Conservation (phyloP, 2,329 filamentous ascomycete genomes). For the Xylariomycetidae sp. region DNA sequence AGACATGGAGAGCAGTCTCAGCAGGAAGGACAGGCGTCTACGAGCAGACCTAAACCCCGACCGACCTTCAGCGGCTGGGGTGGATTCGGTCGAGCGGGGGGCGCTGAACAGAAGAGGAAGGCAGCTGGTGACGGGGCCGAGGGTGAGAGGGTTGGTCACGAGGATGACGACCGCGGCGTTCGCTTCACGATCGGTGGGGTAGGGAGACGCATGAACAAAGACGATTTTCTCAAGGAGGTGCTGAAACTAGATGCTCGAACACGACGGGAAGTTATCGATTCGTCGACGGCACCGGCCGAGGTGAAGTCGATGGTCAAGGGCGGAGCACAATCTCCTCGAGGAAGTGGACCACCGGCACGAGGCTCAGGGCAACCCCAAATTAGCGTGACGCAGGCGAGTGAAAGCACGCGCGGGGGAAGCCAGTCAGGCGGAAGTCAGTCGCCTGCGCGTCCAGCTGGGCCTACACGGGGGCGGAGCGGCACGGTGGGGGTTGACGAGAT, state of each 20-base stretch:
- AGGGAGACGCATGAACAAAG: slow-evolving; percentile 73
- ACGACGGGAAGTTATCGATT: slow-evolving; percentile 48
- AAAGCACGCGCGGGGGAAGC: slow-evolving; percentile 13
- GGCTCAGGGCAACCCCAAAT: slow-evolving; percentile 14
- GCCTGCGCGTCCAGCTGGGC: not conserved
- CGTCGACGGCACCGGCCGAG: slow-evolving; percentile 41
- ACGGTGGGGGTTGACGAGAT: slow-evolving; percentile 13
- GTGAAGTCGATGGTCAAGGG: slow-evolving; percentile 45
- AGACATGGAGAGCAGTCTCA: slow-evolving; percentile 22
- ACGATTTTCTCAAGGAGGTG: slow-evolving; percentile 73
- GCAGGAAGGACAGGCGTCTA: slow-evolving; percentile 23
- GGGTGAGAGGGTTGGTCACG: slow-evolving; percentile 41
- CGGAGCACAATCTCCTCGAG: slow-evolving; percentile 2
- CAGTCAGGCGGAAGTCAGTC: slow-evolving; percentile 12
- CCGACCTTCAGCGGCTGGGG: slow-evolving; percentile 46
- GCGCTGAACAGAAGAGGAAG: slow-evolving; percentile 36
- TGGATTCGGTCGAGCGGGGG: slow-evolving; percentile 33
- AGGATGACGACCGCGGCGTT: slow-evolving; percentile 65
- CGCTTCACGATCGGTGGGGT: slow-evolving; percentile 72
- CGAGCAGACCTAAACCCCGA: slow-evolving; percentile 18
- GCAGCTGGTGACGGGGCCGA: slow-evolving; percentile 26
- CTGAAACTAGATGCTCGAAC: slow-evolving; percentile 66
- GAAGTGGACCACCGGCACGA: slow-evolving; percentile 25
- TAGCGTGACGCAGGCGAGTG: slow-evolving; percentile 23
- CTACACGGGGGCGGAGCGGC: slow-evolving; percentile 17